Evolutionary conservation across 805 yeast species (phyloP), one percentile per base, ranked within the genome.

Genomic region (Candida tammaniensis): DNA sequence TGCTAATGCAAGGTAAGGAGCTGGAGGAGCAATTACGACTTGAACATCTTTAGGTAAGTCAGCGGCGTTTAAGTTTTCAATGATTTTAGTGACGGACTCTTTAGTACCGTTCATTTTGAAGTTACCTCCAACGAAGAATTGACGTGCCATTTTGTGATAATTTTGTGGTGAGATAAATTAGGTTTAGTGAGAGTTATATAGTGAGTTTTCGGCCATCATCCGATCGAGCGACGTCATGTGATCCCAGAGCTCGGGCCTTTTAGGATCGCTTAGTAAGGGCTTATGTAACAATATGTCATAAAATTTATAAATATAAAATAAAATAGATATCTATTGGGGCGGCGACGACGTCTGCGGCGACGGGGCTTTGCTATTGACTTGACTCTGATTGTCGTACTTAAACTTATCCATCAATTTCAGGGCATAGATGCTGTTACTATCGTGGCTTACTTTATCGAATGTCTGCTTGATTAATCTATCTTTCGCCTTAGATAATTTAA

Each of bases 111-210:
- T 93, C 86, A 93, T 82, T 72, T 93, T 93, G 80, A 93, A 91
- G 88, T 93, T 93, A 59, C 98, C 98, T 55, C 98, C 98, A 60
- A 93, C 96, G 68, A 93, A 89, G 74, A 91, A 93, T 68, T 75
- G 78, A 71, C 95, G 85, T 63, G 95, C 81, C 95, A 68, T 68
- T 29, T 20, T 28, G 24, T 12, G 6, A 18, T 24, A 10, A 5
- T 16, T 5, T 31, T 47, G 33, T 64, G 11, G n/a, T n/a, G n/a
- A n/a, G n/a, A n/a, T n/a, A n/a, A n/a, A n/a, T n/a, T n/a, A n/a
- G n/a, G n/a, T n/a, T n/a, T n/a, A n/a, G n/a, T n/a, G n/a, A n/a
- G n/a, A n/a, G n/a, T n/a, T n/a, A n/a, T n/a, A n/a, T n/a, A n/a
- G n/a, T n/a, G n/a, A n/a, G n/a, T n/a, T n/a, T 39, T 31, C 43